Base-by-base conservation (phyloP, 345 rosid species). In the Sapria himalayana region DNA sequence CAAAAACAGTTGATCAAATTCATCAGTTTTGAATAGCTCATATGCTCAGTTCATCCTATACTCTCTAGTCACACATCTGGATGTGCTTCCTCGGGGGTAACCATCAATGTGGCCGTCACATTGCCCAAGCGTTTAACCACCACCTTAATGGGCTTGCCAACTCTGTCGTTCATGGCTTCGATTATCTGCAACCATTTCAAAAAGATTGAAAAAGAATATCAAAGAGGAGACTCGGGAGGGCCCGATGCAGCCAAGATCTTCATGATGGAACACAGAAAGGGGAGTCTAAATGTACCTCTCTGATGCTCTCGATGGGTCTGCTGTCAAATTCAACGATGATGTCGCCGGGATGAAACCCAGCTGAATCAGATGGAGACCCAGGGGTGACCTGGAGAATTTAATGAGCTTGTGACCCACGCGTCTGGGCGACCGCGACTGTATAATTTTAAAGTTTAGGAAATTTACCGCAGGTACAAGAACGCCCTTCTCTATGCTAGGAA, bases 321-420 rank as follows among this genome's bases (percentile, higher is more conserved):
- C 77, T 74, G 2, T 76, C 89, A 50, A 86, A 81, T 59, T 58
- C 62, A 27, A 78, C 46, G 22, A 86, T 77, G 32, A 81, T 78
- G 46, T 81, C 97, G 24, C 97, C 85, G 2, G 89, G 89, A 48
- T 17, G 63, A 61, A 86, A 75, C 46, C 97, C 97, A 29, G 94
- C 92, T 32, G 42, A 64, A 56, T 78, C 81, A 11, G 78, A 89
- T 1, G 94, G 97, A 22, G 89, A 86, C 7, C 89, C 97, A 1
- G 92, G 92, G 32, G 77, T 73, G 50, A 81, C 89, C 97, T 81
- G 48, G 27, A 48, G n/a, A n/a, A n/a, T n/a, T n/a, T n/a, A n/a
- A n/a, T n/a, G n/a, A n/a, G n/a, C n/a, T n/a, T n/a, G n/a, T n/a
- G n/a, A n/a, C n/a, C n/a, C n/a, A n/a, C n/a, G n/a, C n/a, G n/a